phyloP scores from a whole-genome alignment of 148 eudicot genomes.

The Diospyros kaki region DNA sequence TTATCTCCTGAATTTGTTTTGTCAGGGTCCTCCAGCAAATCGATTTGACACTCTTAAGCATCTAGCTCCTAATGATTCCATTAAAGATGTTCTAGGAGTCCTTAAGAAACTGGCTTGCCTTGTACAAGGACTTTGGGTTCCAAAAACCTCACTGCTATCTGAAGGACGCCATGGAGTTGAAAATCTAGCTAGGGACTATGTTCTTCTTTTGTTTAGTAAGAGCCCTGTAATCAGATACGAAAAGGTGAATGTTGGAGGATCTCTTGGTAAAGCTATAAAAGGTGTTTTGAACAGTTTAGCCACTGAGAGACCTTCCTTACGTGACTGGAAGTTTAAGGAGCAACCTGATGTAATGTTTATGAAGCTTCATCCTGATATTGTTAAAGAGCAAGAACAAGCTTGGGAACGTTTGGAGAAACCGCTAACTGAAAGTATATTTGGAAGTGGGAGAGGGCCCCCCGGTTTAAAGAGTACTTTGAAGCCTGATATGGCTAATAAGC shows the following conservation, averaged over 20 bases:
- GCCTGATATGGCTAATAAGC: conserved; percentile 20
- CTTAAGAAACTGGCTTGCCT: conserved; percentile 52
- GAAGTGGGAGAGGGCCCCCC: conserved; percentile 11
- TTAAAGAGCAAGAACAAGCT: conserved; percentile 36
- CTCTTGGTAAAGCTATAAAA: conserved; percentile 26
- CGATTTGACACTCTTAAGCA: conserved; percentile 60
- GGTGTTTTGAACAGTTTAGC: conserved; percentile 50
- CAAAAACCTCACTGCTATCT: conserved; percentile 38
- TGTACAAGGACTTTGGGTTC: conserved; percentile 91
- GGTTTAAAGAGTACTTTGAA: conserved; percentile 19
- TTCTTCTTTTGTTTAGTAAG: conserved; percentile 54
- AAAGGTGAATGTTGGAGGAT: conserved; percentile 21
- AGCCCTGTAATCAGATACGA: conserved; percentile 36
- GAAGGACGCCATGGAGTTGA: conserved; percentile 22
- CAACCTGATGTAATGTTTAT: conserved; percentile 49
- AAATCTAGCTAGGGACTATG: conserved; percentile 42
- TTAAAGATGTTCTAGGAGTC: conserved; percentile 49
- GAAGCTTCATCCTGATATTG: conserved; percentile 47
- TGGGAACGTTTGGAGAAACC: conserved; percentile 36
- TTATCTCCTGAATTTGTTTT: not conserved
- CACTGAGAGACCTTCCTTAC: conserved; percentile 40
- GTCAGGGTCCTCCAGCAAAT: conserved; percentile 62
- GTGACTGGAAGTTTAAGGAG: conserved; percentile 78
- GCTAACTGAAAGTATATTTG: conserved; percentile 14
- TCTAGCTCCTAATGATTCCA: conserved; percentile 53